Conservation (phyloP, 2,329 filamentous ascomycete genomes). For the Coniochaeta sp. region DNA sequence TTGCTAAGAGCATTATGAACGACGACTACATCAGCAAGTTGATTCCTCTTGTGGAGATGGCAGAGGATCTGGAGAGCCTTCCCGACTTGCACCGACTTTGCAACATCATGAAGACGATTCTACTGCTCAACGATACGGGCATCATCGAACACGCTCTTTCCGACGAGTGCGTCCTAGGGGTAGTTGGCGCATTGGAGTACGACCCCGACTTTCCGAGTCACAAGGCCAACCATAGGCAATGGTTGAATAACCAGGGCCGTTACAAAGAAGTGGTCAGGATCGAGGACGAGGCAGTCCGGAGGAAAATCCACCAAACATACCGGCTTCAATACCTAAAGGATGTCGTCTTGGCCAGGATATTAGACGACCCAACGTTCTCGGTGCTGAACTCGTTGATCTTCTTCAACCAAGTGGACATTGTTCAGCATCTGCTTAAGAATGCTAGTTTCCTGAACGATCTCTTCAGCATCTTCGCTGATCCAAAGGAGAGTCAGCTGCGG, state of each 20-base stretch:
- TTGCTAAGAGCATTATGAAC: conserved; percentile 78
- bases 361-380: conserved; percentile 96
- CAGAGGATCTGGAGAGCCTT: conserved; percentile 85
- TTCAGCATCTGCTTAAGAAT: conserved; percentile 87
- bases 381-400: conserved; percentile 97
- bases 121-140: conserved; percentile 86
- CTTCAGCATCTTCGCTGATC: conserved; percentile 73
- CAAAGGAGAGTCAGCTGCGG: conserved; percentile 57
- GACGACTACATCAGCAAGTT: conserved; percentile 86
- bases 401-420: conserved; percentile 97
- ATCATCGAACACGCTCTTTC: conserved; percentile 94
- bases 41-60: conserved; percentile 76
- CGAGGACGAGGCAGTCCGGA: conserved; percentile 70
- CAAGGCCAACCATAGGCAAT: conserved; percentile 94
- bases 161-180: conserved; percentile 81
- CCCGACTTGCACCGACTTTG: conserved; percentile 83
- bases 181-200: conserved; percentile 94
- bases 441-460: conserved; percentile 72
- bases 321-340: conserved; percentile 95
- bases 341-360: conserved; percentile 90
- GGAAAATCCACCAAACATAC: conserved; percentile 95
- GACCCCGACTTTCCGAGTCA: conserved; percentile 96
- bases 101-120: conserved; percentile 96
- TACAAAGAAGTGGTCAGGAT: conserved; percentile 97
- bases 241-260: conserved; percentile 78